Evolutionary conservation across 2,329 filamentous ascomycete genomes (phyloP).

Genomic region (Endocalyx cinctus): DNA sequence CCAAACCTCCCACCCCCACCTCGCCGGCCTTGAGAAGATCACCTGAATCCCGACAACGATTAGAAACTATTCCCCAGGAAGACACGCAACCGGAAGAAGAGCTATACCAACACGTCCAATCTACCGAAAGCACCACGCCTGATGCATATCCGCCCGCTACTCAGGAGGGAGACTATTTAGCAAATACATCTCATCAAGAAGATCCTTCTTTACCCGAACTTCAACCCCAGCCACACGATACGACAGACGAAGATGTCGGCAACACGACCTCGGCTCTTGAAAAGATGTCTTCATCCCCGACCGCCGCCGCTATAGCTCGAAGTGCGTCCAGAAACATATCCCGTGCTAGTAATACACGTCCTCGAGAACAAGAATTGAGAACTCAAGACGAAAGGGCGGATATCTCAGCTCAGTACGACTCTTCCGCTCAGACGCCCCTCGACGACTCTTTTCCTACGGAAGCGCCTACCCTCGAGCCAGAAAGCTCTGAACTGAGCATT

Average conservation of each 20-base stretch:
- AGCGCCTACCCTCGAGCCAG: conserved; percentile 25
- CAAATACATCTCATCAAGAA: no score
- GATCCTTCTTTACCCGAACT: conserved; percentile 2
- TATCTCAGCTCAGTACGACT: conserved; percentile 18
- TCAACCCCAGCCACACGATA: conserved; percentile 7
- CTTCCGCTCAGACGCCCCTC: conserved; percentile 25
- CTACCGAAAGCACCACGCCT: conserved; percentile 6
- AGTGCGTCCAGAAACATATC: conserved; percentile 44
- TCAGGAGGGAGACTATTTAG: conserved; percentile 5
- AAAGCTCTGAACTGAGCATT: conserved; percentile 28
- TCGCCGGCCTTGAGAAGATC: conserved; percentile 6
- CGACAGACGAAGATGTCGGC: no score
- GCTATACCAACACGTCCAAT: conserved; percentile 6
- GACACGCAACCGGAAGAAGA: conserved; percentile 5
- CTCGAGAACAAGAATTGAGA: conserved; percentile 9
- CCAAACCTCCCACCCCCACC: conserved; percentile 16
- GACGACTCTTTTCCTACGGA: conserved; percentile 22
- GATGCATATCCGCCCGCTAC: conserved; percentile 5
- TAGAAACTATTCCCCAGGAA: conserved; percentile 4
- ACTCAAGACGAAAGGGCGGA: conserved; percentile 14
- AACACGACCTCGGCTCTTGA: conserved; percentile 49
- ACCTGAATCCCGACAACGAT: neutral
- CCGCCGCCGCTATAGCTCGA: conserved; percentile 49
- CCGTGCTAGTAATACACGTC: conserved; percentile 35
- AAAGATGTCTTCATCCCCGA: conserved; percentile 52